Evolutionary conservation across 2,329 filamentous ascomycete species (phyloP).

Genomic region (Phaeoacremonium minimum): DNA sequence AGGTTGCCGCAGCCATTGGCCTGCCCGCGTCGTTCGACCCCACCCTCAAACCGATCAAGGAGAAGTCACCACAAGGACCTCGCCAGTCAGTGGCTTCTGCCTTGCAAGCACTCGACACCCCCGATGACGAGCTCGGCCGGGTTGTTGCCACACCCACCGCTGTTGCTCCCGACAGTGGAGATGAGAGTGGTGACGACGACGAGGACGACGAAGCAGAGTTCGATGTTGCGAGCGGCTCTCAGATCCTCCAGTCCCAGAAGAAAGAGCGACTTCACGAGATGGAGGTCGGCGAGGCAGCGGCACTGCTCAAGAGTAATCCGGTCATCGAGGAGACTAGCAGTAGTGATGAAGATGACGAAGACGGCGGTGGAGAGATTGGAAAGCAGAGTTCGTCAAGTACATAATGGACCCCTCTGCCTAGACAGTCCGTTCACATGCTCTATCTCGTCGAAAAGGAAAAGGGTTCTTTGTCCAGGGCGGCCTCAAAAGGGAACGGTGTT

Average conservation of each 20-base stretch:
- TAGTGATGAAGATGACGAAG: constrained; percentile 18
- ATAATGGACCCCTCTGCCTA: too few species aligned
- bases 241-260: constrained; percentile 36
- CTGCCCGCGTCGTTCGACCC: constrained; percentile 60
- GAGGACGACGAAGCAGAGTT: constrained; percentile 37
- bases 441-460: too few species aligned
- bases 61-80: not conserved
- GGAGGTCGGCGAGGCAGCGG: constrained; percentile 55
- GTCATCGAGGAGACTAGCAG: constrained; percentile 7
- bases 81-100: not conserved
- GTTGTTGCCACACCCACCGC: constrained; percentile 13
- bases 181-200: constrained; percentile 36
- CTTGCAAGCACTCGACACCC: not conserved
- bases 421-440: too few species aligned
- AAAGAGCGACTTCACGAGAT: constrained; percentile 55
- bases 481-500: too few species aligned
- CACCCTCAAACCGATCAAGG: constrained; percentile 53
- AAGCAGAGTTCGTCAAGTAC: too few species aligned
- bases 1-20: constrained; percentile 59
- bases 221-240: constrained; percentile 30
- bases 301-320: constrained; percentile 29
- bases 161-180: constrained; percentile 28
- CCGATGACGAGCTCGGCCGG: constrained; percentile 4
- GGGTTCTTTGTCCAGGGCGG: too few species aligned
- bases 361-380: constrained; percentile 17